Conservation (phyloP, 768 basidiomycete species). For the Dentipellis sp. region DNA sequence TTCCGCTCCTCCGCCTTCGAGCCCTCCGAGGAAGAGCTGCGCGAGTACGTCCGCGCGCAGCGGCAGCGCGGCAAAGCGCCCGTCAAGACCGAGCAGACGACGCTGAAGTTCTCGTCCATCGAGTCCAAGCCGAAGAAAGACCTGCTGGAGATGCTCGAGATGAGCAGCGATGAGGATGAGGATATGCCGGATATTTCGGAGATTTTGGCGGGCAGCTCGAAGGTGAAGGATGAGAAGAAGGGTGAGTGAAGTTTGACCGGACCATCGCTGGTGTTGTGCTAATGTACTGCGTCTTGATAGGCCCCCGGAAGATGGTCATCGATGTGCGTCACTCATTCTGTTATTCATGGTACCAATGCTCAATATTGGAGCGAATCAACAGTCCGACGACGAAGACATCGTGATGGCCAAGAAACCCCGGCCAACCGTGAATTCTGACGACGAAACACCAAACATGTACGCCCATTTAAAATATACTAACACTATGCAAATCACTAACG, state of each 20-base stretch:
- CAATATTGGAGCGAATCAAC: background rate
- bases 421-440: background rate
- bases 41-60: constrained; percentile 25
- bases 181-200: constrained; percentile 41
- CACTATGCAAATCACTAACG: too few species aligned
- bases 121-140: constrained; percentile 6
- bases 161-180: constrained; percentile 27
- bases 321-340: too few species aligned
- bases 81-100: constrained; percentile 6
- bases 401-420: background rate
- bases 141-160: constrained; percentile 10
- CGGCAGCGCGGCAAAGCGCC: constrained; percentile 18
- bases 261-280: too few species aligned
- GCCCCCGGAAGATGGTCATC: background rate
- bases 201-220: constrained; percentile 21
- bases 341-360: background rate
- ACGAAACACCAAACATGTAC: background rate
- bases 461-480: too few species aligned
- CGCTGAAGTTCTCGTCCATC: constrained; percentile 12
- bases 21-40: constrained; percentile 51
- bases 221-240: constrained; percentile 2
- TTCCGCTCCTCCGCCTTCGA: constrained; percentile 64
- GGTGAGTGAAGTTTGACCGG: background rate
- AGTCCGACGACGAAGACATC: background rate
- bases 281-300: background rate